Evolutionary conservation across 176 grass and related monocot species (phyloP), one percentile per base, ranked within the genome.

Genomic region (Poa pratensis): DNA sequence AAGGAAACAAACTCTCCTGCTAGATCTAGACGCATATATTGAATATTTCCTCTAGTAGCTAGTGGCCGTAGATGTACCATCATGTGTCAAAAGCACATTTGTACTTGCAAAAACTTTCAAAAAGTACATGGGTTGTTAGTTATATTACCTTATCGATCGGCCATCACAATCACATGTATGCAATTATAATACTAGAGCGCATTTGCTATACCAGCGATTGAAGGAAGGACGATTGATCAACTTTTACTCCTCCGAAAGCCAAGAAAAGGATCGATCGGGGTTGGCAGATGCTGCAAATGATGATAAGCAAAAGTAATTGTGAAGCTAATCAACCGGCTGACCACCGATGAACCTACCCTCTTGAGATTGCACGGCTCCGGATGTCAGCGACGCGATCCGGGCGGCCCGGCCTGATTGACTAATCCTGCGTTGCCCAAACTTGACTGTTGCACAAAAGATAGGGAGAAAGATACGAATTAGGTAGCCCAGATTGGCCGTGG

Each of bases 241-340:
- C 65, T 90, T 86, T 55, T 79, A 86, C 88, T 79, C 84, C 84
- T 90, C 84, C 79, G 34, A 90, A 90, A 90, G 79, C 84, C 65
- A 79, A 74, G 80, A 67, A 90, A 90, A 86, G 74, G n/a, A n/a
- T n/a, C n/a, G 65, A 45, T 55, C 45, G 45, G 64, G 18, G 67
- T 61, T 48, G 53, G 73, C 15, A 46, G 73, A 83, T 63, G 57
- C 26, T 34, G 73, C 18, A 23, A 28, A 64, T 15, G 83, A 86
- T 90, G 22, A 64, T 30, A n/a, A 5, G 14, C 24, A 50, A 16
- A 50, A 50, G 48, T 50, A 50, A 20, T 69, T 12, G 40, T n/a
- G 9, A 49, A 73, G 46, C 0, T 53, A 64, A 58, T 60, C 16
- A 64, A 42, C 3, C 26, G 22, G 20, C 6, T 35, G 40, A 28